Evolutionary conservation across 73 alveolate species (phyloP).

Genomic region (Stentor roeselii): DNA sequence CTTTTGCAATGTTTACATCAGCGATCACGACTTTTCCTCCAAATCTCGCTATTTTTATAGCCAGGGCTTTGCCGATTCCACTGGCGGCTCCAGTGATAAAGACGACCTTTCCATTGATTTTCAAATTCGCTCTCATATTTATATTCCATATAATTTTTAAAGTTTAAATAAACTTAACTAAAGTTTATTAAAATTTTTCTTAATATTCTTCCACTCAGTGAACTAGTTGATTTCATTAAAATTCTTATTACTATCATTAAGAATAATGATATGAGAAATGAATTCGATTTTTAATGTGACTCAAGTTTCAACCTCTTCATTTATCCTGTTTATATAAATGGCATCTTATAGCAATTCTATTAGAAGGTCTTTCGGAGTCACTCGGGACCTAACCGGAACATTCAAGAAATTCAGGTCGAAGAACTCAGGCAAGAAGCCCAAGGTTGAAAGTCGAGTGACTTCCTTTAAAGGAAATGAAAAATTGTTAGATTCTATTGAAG

Average conservation of each 20-base stretch:
- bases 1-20: slow-evolving; percentile 60
- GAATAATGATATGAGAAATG: no score
- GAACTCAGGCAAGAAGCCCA: neutral
- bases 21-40: slow-evolving; percentile 66
- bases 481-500: neutral
- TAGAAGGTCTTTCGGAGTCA: neutral
- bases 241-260: no score
- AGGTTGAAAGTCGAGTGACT: neutral
- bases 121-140: slow-evolving; percentile 12
- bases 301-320: no score
- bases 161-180: no score
- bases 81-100: slow-evolving; percentile 81
- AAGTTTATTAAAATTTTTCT: neutral
- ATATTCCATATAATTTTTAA: no score
- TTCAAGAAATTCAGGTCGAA: neutral
- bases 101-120: slow-evolving; percentile 57
- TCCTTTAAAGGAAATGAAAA: neutral
- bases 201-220: no score
- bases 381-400: neutral
- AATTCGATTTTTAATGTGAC: no score
- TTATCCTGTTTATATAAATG: neutral
- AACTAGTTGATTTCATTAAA: no score
- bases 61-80: slow-evolving; percentile 71
- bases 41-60: slow-evolving; percentile 51
- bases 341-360: neutral